These are phyloP conservation scores for Triticum turgidum DNA, from an alignment of 176 grass and related monocot genomes.

Conservation along the genomic window DNA sequence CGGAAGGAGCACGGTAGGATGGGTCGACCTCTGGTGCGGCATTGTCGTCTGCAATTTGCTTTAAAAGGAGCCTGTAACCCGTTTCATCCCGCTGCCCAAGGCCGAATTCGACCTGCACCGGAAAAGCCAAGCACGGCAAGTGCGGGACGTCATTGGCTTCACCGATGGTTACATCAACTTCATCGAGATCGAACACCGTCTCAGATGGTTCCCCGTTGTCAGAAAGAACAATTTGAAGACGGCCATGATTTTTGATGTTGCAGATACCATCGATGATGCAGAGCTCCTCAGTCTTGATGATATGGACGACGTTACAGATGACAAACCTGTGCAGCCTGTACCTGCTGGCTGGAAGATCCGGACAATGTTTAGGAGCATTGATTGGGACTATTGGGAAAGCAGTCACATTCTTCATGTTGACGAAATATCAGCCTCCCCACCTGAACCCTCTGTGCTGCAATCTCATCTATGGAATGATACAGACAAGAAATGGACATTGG, in stretches of 20 bases:
- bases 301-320: not conserved
- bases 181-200: not conserved
- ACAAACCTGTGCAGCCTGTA: not conserved
- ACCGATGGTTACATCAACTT: not conserved
- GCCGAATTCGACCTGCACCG: not conserved
- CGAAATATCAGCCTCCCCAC: not conserved
- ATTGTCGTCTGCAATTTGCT: too few species aligned
- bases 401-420: not conserved
- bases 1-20: not conserved
- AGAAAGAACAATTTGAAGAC: not conserved
- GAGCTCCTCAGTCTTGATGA: not conserved
- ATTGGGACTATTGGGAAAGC: not conserved
- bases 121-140: too few species aligned
- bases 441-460: not conserved
- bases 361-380: not conserved
- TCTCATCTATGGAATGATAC: not conserved
- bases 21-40: too few species aligned
- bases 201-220: not conserved
- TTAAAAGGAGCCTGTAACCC: too few species aligned
- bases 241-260: not conserved
- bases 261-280: not conserved
- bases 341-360: not conserved
- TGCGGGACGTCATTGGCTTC: not conserved
- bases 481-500: not conserved
- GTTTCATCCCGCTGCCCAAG: not conserved